Evolutionary conservation across 805 yeast species (phyloP), one percentile per base, ranked within the genome.

Genomic region (Saccharomycopsis fibuligera): DNA sequence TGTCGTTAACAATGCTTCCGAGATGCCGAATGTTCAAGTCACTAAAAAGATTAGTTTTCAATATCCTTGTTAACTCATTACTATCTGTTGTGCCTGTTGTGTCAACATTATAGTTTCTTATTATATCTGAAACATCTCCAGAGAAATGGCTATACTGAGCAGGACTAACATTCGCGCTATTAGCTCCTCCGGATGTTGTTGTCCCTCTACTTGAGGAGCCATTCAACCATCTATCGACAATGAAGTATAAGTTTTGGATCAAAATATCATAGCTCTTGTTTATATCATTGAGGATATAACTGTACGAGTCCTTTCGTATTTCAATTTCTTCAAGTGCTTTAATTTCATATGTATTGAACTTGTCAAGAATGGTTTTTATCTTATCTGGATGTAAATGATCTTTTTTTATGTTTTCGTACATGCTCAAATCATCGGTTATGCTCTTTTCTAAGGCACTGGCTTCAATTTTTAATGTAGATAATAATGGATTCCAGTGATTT

Each of bases 1-100:
- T 47, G 27, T 47, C 51, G 21, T 47, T 47, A 19, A 39, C 23
- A 29, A 47, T 36, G 23, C 51, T 47, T 5, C 47, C 47, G 8
- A 47, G 17, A 30, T 47, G 51, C 19, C 51, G 17, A 12, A 47
- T 17, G 35, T 44, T 44, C 36, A 47, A 36, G 30, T 36, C 46
- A 16, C 40, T 44, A 21, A 42, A 47, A 17, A 47, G 30, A 23
- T 44, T 36, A 5, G 51, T 23, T 37, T 42, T 47, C 3, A 47
- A 30, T n/a, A 47, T 37, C 16, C 22, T 42, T 17, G 42, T 17
- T 4, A 47, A 29, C 37, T 47, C 45, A 14, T 14, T 12, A 16
- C 41, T 33, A 21, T 44, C 47, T 12, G 21, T 21, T 12, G 19
- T 8, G 12, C 38, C 35, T 14, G 5, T 17, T 3, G 19, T 33